A percentile compares a stretch with the other conserved stretches of the same genome.
Evolutionary conservation across 2,329 filamentous ascomycete genomes (phyloP).

Genomic region (Fusarium piperis): DNA sequence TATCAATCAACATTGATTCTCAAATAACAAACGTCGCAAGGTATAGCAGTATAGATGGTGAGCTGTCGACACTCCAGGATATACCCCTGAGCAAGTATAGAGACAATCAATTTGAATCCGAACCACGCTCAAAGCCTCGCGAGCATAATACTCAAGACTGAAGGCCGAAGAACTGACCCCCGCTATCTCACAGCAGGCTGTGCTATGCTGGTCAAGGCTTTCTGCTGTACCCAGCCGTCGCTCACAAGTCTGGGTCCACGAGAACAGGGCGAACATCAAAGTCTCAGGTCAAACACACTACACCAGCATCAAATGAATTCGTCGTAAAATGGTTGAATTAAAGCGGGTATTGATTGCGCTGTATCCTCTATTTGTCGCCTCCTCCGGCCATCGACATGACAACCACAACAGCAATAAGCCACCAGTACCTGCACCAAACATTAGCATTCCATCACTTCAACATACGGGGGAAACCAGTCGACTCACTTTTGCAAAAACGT

Average conservation of each 20-base stretch:
- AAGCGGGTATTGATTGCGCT: background rate
- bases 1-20: background rate
- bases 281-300: background rate
- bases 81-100: background rate
- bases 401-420: constrained; percentile 65
- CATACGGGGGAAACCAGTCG: no score
- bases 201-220: background rate
- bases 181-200: background rate
- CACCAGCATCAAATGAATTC: background rate
- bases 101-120: background rate
- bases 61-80: background rate
- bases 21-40: background rate
- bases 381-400: constrained; percentile 64
- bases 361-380: constrained; percentile 59
- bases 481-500: constrained; percentile 73
- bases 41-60: background rate
- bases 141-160: background rate
- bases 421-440: constrained; percentile 68
- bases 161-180: background rate
- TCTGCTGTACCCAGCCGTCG: background rate
- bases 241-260: background rate
- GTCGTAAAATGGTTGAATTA: background rate
- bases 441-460: constrained; percentile 46
- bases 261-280: background rate
- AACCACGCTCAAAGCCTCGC: background rate